These are phyloP conservation scores for Aspergillus brasiliensis DNA, from an alignment of 2,329 filamentous ascomycete genomes.

Conservation along the genomic window DNA sequence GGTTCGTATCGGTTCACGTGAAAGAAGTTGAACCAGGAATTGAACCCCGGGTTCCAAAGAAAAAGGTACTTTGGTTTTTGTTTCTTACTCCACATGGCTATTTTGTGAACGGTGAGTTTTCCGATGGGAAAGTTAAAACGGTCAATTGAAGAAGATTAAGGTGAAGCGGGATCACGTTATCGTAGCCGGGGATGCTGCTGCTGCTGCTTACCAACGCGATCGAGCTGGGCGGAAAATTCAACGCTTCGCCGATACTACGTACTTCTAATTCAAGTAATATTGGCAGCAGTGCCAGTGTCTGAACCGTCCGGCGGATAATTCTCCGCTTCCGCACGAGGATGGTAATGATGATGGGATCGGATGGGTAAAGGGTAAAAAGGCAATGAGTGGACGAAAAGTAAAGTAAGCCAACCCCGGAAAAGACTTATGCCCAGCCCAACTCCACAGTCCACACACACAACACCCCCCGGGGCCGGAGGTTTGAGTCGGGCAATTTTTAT, in stretches of 20 bases:
- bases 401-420: neutral
- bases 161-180: too few relatives aligned
- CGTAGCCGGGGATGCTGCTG: too few relatives aligned
- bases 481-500: neutral
- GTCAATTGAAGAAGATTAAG: too few relatives aligned
- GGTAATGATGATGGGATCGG: too few relatives aligned
- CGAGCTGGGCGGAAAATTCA: too few relatives aligned
- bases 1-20: neutral
- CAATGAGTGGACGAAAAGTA: too few relatives aligned
- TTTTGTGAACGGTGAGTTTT: neutral
- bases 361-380: neutral
- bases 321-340: neutral
- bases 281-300: neutral
- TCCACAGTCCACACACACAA: too few relatives aligned
- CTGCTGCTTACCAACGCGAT: too few relatives aligned
- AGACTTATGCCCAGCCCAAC: conserved; percentile 6
- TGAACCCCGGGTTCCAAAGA: too few relatives aligned
- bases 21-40: neutral
- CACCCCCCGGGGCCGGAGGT: neutral
- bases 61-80: too few relatives aligned
- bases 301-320: neutral
- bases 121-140: neutral
- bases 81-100: neutral
- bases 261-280: neutral
- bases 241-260: too few relatives aligned